A percentile compares a stretch with the other conserved stretches of the same genome.
Evolutionary conservation across 139 green algal species (phyloP).

Genomic region (Volvox africanus): DNA sequence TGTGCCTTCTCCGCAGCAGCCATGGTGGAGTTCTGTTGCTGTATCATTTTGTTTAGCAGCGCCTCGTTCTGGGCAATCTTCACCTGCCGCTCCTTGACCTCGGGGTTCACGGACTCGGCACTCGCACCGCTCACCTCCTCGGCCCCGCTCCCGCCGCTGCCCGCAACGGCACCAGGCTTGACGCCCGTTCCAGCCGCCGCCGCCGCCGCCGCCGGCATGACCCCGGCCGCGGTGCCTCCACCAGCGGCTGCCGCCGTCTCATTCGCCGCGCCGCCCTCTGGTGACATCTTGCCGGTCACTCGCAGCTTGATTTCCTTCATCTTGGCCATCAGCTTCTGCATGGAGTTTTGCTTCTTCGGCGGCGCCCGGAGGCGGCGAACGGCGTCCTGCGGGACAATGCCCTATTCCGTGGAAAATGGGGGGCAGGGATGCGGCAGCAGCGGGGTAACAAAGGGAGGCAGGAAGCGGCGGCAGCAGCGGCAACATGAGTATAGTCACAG

Average conservation of each 20-base stretch:
- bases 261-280: neutral
- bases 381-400: neutral
- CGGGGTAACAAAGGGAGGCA: too few relatives aligned
- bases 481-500: too few relatives aligned
- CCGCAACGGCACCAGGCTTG: neutral
- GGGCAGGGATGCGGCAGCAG: too few relatives aligned
- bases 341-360: constrained; percentile 56
- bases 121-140: neutral
- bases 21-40: constrained; percentile 52
- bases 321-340: constrained; percentile 66
- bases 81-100: neutral
- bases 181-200: neutral
- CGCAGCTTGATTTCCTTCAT: constrained; percentile 66
- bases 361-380: constrained; percentile 34
- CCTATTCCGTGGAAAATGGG: neutral
- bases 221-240: neutral
- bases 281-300: constrained; percentile 50
- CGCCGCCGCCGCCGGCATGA: neutral
- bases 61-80: constrained; percentile 56
- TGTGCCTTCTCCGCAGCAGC: constrained; percentile 38
- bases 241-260: neutral
- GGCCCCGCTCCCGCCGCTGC: neutral
- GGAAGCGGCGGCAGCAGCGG: too few relatives aligned
- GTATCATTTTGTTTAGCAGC: constrained; percentile 54
- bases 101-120: neutral